Conservation (phyloP, 2,329 filamentous ascomycete species). For the Chaetothyriales sp. region DNA sequence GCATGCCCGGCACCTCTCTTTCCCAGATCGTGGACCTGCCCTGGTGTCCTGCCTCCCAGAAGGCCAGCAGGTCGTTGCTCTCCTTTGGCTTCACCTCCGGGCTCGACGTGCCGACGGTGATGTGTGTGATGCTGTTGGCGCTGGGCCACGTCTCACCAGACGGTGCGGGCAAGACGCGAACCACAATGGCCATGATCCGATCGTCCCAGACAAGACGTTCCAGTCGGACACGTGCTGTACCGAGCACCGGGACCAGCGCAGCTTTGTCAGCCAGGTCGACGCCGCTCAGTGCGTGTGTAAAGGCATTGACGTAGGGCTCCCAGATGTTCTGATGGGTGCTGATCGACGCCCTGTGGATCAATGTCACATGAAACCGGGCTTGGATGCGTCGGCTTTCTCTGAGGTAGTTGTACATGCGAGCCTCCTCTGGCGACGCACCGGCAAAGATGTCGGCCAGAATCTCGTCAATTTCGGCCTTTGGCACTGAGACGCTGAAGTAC, state of each 20-base stretch:
- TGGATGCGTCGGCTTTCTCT: constrained; percentile 64
- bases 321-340: constrained; percentile 56
- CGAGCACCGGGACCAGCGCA: constrained; percentile 22
- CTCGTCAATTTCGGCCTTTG: constrained; percentile 36
- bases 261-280: constrained; percentile 17
- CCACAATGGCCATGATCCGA: constrained; percentile 82
- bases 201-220: constrained; percentile 67
- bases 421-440: constrained; percentile 37
- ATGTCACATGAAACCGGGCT: constrained; percentile 78
- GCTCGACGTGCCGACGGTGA: constrained; percentile 75
- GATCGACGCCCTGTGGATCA: constrained; percentile 64
- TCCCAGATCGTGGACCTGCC: constrained; percentile 39
- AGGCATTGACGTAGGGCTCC: constrained; percentile 54
- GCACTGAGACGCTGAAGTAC: constrained; percentile 50
- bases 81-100: constrained; percentile 74
- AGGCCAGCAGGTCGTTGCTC: constrained; percentile 69
- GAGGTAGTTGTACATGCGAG: constrained; percentile 63
- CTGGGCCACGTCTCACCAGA: constrained; percentile 47
- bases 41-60: constrained; percentile 53
- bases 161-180: constrained; percentile 46
- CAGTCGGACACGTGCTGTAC: constrained; percentile 36
- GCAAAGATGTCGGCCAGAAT: constrained; percentile 60
- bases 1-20: constrained; percentile 39
- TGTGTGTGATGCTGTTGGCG: constrained; percentile 66
- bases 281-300: constrained; percentile 27